A percentile compares a stretch with the other conserved stretches of the same genome.
Conservation (phyloP, 768 basidiomycete species). For the Mycena olivaceomarginata region DNA sequence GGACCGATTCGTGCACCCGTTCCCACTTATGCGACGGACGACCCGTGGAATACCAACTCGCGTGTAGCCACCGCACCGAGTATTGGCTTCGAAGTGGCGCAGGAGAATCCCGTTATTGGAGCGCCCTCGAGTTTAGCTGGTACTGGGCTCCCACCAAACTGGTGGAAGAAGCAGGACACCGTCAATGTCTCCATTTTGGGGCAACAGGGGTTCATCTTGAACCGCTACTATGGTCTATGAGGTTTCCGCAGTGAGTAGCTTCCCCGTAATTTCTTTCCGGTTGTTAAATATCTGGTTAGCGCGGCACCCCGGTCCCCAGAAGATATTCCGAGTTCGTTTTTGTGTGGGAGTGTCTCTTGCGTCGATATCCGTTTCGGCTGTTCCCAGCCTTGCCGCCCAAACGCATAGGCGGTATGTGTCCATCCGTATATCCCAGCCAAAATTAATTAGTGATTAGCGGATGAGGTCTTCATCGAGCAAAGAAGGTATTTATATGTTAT, state of each 20-base stretch:
- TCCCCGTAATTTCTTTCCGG: not conserved
- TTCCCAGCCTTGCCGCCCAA: slow-evolving; percentile 94
- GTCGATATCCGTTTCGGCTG: slow-evolving; percentile 95
- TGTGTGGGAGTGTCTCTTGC: slow-evolving; percentile 89
- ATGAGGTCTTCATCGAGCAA: slow-evolving; percentile 94
- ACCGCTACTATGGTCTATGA: slow-evolving; percentile 92
- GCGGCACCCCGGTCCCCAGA: slow-evolving; percentile 82
- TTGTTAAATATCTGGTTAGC: slow-evolving; percentile 57
- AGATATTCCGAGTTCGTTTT: slow-evolving; percentile 97
- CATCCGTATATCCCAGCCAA: not conserved
- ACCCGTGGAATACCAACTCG: slow-evolving; percentile 77
- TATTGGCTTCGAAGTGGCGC: slow-evolving; percentile 53
- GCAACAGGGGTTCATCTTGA: slow-evolving; percentile 94
- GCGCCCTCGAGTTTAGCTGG: slow-evolving; percentile 78
- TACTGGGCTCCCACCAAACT: slow-evolving; percentile 84
- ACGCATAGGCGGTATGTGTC: slow-evolving; percentile 86
- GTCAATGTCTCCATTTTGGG: slow-evolving; percentile 85
- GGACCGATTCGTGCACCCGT: slow-evolving; percentile 63
- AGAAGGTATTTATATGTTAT: slow-evolving; percentile 71
- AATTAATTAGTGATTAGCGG: slow-evolving; percentile 68
- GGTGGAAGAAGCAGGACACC: slow-evolving; percentile 91
- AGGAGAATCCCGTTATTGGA: slow-evolving; percentile 62
- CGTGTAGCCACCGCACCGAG: slow-evolving; percentile 56
- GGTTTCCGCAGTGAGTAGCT: slow-evolving; percentile 79
- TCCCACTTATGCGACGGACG: slow-evolving; percentile 76